These are phyloP conservation scores for Trapa incisa DNA, from an alignment of 345 rosid species.

Conservation along the genomic window DNA sequence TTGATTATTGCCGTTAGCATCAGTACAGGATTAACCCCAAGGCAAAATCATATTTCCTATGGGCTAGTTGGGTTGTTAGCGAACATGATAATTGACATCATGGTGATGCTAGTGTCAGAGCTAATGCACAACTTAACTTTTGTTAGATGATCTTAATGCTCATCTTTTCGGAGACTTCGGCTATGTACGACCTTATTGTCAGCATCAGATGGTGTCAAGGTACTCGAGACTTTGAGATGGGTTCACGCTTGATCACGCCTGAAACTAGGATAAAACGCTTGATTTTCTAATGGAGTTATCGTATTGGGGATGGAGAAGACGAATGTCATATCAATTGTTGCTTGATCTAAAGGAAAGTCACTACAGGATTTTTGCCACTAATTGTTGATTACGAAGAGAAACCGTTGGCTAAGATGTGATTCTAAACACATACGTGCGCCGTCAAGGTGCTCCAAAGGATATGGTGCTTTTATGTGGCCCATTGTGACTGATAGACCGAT, in stretches of 20 bases:
- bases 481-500: slow-evolving; percentile 69
- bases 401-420: slow-evolving; percentile 79
- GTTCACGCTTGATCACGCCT: slow-evolving; percentile 44
- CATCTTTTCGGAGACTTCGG: too few species aligned
- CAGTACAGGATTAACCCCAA: too few species aligned
- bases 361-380: slow-evolving; percentile 72
- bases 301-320: slow-evolving; percentile 66
- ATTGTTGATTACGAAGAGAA: slow-evolving; percentile 96
- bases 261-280: slow-evolving; percentile 77
- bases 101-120: too few species aligned
- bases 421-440: slow-evolving; percentile 57
- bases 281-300: slow-evolving; percentile 76
- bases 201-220: slow-evolving; percentile 39
- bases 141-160: too few species aligned
- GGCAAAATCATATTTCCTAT: too few species aligned
- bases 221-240: slow-evolving; percentile 69
- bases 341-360: slow-evolving; percentile 48
- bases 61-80: too few species aligned
- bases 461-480: slow-evolving; percentile 84
- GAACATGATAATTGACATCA: too few species aligned
- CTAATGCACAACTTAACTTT: too few species aligned
- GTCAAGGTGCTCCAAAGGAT: slow-evolving; percentile 92
- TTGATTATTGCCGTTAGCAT: too few species aligned
- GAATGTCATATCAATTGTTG: slow-evolving; percentile 64
- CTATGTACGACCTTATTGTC: not conserved